Evolutionary conservation across 345 rosid genomes (phyloP).

Genomic region (Linum usitatissimum): DNA sequence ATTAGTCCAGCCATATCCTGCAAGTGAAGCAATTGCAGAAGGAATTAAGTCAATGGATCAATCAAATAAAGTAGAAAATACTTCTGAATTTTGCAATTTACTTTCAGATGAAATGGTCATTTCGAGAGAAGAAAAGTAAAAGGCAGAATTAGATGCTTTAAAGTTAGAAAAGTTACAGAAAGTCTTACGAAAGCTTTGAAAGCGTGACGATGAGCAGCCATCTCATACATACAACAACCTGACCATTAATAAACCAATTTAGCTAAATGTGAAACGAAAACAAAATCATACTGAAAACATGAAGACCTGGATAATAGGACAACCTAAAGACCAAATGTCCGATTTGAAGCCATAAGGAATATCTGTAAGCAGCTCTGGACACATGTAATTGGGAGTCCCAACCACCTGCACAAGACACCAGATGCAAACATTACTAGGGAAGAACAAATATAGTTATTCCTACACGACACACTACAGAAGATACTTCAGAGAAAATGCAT

Average conservation of each 20-base stretch:
- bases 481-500: conserved; percentile 5
- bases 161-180: conserved; percentile 11
- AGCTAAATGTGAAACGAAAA: conserved; percentile 11
- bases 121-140: background rate
- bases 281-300: conserved; percentile 1
- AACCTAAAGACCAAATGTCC: conserved; percentile 98
- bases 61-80: background rate
- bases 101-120: background rate
- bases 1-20: conserved; percentile 99
- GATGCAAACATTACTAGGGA: conserved; percentile 8
- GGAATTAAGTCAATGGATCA: background rate
- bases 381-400: conserved; percentile 99
- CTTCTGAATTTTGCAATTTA: background rate
- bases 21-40: conserved; percentile 8
- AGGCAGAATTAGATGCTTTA: too few relatives aligned
- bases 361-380: conserved; percentile 95
- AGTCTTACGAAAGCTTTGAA: conserved; percentile 94
- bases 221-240: conserved; percentile 98
- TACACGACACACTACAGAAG: background rate
- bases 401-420: conserved; percentile 53
- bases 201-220: conserved; percentile 97
- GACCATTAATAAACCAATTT: conserved; percentile 27
- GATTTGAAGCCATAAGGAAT: conserved; percentile 98
- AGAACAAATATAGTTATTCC: conserved; percentile 11
- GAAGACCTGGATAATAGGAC: conserved; percentile 2